Percentiles rank a stretch among this genome's conserved stretches.
phyloP scores from a whole-genome alignment of 179 eudicot genomes.

The Spergularia azorica region DNA sequence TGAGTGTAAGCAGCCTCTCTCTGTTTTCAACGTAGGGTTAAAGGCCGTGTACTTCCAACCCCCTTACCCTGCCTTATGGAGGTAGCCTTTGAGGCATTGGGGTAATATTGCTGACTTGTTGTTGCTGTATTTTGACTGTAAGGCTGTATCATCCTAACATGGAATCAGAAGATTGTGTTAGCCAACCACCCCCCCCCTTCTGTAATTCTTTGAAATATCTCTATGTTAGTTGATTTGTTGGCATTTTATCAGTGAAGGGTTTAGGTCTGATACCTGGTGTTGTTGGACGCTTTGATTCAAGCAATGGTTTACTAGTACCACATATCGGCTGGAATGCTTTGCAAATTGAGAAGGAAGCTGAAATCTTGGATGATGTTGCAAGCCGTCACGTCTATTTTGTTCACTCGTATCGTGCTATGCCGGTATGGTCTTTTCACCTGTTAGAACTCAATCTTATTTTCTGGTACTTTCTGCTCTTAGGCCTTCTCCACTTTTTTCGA shows the following conservation, averaged over 20 bases:
- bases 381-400: slow-evolving; percentile 91
- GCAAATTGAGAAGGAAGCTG: slow-evolving; percentile 61
- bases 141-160: no score
- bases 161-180: neutral
- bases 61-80: no score
- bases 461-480: slow-evolving; percentile 14
- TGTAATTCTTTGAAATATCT: neutral
- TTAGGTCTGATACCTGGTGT: slow-evolving; percentile 96
- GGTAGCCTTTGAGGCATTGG: no score
- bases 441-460: slow-evolving; percentile 1
- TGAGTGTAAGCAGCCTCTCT: no score
- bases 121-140: no score
- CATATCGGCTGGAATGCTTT: slow-evolving; percentile 98
- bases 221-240: slow-evolving; percentile 9
- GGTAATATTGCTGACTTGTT: no score
- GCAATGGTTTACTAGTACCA: slow-evolving; percentile 75
- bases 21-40: no score
- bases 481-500: slow-evolving; percentile 9
- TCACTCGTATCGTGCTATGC: slow-evolving; percentile 94
- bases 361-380: slow-evolving; percentile 72
- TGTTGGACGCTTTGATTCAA: slow-evolving; percentile 92
- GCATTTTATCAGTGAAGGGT: slow-evolving; percentile 76
- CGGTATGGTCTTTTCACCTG: slow-evolving; percentile 45
- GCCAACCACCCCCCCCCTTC: neutral
- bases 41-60: no score